Base-by-base conservation (phyloP, 2,329 filamentous ascomycete species). In the Aspergillus aculeatus region DNA sequence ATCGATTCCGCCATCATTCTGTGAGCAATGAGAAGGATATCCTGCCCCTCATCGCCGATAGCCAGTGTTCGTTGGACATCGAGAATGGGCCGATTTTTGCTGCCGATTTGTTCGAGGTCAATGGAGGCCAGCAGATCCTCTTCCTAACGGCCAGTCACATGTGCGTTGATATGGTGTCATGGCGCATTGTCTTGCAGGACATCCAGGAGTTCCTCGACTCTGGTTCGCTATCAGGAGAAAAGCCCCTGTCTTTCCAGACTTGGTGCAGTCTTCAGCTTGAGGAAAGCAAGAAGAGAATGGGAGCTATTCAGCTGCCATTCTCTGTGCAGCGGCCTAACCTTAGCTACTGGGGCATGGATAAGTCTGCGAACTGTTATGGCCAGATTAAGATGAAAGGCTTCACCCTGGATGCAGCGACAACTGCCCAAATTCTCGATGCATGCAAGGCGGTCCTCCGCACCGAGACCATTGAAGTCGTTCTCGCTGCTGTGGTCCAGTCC, bases 401-500 rank as follows among this genome's bases (percentile, higher is more conserved):
- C 55, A 67, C 66, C 0, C 58, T 78, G 52, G 68, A 68, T 52
- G 69, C 74, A 51, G 67, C 69, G 31, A 66, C 62, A 0, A 77
- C 74, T n/a, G 60, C 65, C 6, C 69, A 71, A 5, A 64, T 76
- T 2, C 65, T 77, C 26, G 68, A 68, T 9, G 63, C 59, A 24
- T 76, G 73, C 53, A 71, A 77, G 50, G 61, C 64, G 7, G 62
- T 70, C 6, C 68, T 77, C 35, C 69, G 71, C 5, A 77, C 75
- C 4, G 75, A 78, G 47, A 69, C 74, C 1, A 63, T 77, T 47
- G 76, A 78, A 55, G 62, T 78, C 14, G 57, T 78, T 10, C 67
- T 78, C 12, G 64, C 75, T 12, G 66, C 76, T 58, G 58, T 75
- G 71, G 59, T 78, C 67, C 54, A 81, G 51, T 81, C 81, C 0